A percentile compares a stretch with the other conserved stretches of the same genome.
Conservation (phyloP, 2,329 filamentous ascomycete genomes). For the Chaetomiaceae sp. region DNA sequence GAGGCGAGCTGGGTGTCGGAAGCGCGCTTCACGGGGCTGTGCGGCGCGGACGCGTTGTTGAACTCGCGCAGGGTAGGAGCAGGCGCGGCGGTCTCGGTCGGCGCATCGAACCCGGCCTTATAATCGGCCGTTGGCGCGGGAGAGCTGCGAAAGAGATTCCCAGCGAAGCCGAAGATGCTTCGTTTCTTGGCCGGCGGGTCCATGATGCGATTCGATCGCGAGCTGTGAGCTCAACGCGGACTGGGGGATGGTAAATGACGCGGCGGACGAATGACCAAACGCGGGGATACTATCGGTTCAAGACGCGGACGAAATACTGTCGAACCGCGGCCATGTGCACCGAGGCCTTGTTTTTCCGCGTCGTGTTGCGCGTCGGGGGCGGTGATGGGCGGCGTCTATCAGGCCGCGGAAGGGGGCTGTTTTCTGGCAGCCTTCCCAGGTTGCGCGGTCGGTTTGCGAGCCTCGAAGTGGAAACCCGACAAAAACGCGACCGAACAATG, state of each 20-base stretch:
- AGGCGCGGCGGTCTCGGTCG: conserved; percentile 10
- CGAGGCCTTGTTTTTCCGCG: conserved; percentile 3
- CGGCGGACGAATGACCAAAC: background rate
- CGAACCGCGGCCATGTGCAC: conserved; percentile 12
- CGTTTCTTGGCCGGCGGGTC: conserved; percentile 24
- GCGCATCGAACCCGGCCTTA: conserved; percentile 8
- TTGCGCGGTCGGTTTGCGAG: conserved; percentile 12
- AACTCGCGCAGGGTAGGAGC: conserved; percentile 18
- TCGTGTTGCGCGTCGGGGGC: conserved; percentile 12
- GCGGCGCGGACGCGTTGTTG: conserved; percentile 24
- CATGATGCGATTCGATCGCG: conserved; percentile 17
- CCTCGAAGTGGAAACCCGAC: conserved; percentile 11
- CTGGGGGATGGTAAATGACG: background rate
- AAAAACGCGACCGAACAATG: conserved; percentile 16
- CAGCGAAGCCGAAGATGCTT: conserved; percentile 22
- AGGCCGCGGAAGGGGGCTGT: background rate
- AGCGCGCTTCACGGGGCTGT: conserved; percentile 31
- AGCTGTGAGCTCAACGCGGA: conserved; percentile 7
- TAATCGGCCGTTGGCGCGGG: conserved; percentile 14
- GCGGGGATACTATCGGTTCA: background rate
- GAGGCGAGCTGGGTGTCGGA: conserved; percentile 29
- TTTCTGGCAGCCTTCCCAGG: conserved; percentile 9
- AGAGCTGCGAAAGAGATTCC: conserved; percentile 21
- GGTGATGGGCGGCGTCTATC: conserved; percentile 8
- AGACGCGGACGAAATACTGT: background rate